Base-by-base conservation (phyloP, 208 protist genomes). In the Herpetomonas samuelpessoai region DNA sequence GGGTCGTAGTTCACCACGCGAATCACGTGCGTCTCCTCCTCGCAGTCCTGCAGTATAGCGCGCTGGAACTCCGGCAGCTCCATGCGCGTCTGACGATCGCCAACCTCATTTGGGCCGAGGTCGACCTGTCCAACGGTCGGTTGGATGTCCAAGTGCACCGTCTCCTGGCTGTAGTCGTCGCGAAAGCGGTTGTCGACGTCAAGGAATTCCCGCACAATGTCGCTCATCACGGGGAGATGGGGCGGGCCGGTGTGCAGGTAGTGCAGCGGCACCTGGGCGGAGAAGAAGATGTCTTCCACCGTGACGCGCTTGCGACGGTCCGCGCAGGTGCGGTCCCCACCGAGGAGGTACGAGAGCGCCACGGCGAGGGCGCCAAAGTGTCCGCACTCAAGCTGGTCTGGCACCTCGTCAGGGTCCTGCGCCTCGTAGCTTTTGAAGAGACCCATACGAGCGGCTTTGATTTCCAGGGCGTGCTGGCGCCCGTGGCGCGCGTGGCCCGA, bases 231-330 rank as follows among this genome's bases (percentile, higher is more conserved):
- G 28, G 85, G 74, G 9, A 96, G 61, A 16, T 79, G 71, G 14
- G 83, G 81, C 6, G 80, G 72, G 48, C 84, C 82, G 30, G 76
- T 79, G 68, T 93, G 77, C 27, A 93, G 74, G 62, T 87, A 84
- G 70, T 93, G 84, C 14, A 96, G 76, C 10, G 89, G 89, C 21
- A 90, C 75, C 65, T 96, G 89, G n/a, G 84, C 81, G 3, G 86
- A 80, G 55, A 96, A 96, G 72, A 96, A 96, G 61, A 96, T 90
- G 69, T 96, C 89, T 62, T 96, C 86, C 24, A 96, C 70, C 1
- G 85, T 93, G 24, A 95, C 89, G 46, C 85, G 81, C 41, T 80
- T 74, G 19, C 84, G 76, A 28, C 86, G 79, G 57, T 96, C 85
- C 22, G 71, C 76, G 65, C 79, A 86, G 26, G 85, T 66, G 26